These are phyloP conservation scores for Saccharomyces hybrid DNA, from an alignment of 1,139 yeast species.

Conservation along the genomic window DNA sequence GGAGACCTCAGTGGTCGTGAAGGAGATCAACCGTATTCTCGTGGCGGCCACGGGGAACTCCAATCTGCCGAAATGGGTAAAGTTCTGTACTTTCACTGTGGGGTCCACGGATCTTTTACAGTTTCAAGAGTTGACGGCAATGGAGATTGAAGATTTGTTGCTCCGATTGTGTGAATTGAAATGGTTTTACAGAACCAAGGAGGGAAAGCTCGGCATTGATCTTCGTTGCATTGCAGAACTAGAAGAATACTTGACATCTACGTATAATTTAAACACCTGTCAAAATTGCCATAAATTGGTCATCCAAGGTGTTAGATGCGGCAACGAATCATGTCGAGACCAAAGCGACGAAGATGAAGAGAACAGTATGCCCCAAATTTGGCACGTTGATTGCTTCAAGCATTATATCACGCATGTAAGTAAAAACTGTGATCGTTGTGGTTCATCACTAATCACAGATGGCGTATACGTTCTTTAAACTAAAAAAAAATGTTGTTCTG, in stretches of 20 bases:
- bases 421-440: slow-evolving; percentile 19
- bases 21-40: slow-evolving; percentile 16
- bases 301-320: slow-evolving; percentile 24
- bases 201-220: slow-evolving; percentile 26
- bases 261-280: slow-evolving; percentile 16
- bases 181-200: slow-evolving; percentile 24
- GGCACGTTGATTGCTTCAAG: slow-evolving; percentile 31
- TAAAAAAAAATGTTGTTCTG: not conserved
- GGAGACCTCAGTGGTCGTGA: slow-evolving; percentile 4
- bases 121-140: slow-evolving; percentile 15
- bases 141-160: slow-evolving; percentile 20
- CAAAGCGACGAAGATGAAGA: slow-evolving; percentile 6
- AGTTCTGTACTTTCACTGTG: slow-evolving; percentile 14
- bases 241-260: slow-evolving; percentile 19
- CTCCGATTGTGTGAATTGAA: slow-evolving; percentile 19
- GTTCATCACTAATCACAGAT: slow-evolving; percentile 13
- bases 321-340: slow-evolving; percentile 7
- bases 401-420: slow-evolving; percentile 25
- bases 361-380: slow-evolving; percentile 9
- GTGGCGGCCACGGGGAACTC: slow-evolving; percentile 5
- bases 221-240: slow-evolving; percentile 22
- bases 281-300: slow-evolving; percentile 19
- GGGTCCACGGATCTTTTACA: slow-evolving; percentile 19
- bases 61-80: slow-evolving; percentile 8
- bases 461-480: slow-evolving; percentile 22